Conservation (phyloP, 208 protist species). For the Wallacemonas sp. region DNA sequence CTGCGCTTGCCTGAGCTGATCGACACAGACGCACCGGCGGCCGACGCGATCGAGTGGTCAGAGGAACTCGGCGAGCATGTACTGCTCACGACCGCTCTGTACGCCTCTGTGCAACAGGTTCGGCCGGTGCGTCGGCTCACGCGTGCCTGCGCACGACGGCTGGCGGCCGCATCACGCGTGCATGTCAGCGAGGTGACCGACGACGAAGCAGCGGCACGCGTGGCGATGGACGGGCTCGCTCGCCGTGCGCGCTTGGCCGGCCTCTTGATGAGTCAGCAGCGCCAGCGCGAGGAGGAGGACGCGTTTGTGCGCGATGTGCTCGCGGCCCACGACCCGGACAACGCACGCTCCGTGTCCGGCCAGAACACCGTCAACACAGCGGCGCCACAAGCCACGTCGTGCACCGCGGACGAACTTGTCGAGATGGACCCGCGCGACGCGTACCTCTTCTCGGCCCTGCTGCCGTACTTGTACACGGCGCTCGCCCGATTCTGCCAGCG, state of each 20-base stretch:
- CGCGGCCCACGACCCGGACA: neutral
- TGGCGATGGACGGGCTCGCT: neutral
- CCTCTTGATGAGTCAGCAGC: neutral
- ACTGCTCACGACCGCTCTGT: neutral
- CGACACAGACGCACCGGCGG: neutral
- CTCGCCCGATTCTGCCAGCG: neutral
- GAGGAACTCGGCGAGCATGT: neutral
- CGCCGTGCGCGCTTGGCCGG: neutral
- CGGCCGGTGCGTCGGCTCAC: neutral
- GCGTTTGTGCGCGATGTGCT: slow-evolving; percentile 2
- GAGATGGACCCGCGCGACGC: neutral
- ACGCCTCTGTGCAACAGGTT: neutral
- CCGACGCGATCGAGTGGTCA: neutral
- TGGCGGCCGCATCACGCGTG: neutral
- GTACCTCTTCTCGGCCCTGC: neutral
- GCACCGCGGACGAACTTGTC: too few species aligned
- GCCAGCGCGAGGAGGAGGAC: neutral
- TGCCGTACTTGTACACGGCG: neutral
- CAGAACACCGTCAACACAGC: too few species aligned
- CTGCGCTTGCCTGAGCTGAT: neutral
- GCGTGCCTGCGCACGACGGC: neutral
- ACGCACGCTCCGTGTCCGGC: too few species aligned
- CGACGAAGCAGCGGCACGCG: neutral
- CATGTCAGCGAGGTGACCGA: neutral
- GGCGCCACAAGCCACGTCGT: too few species aligned